phyloP scores from a whole-genome alignment of 352 stramenopile species.

The Globisporangium camurandrum region DNA sequence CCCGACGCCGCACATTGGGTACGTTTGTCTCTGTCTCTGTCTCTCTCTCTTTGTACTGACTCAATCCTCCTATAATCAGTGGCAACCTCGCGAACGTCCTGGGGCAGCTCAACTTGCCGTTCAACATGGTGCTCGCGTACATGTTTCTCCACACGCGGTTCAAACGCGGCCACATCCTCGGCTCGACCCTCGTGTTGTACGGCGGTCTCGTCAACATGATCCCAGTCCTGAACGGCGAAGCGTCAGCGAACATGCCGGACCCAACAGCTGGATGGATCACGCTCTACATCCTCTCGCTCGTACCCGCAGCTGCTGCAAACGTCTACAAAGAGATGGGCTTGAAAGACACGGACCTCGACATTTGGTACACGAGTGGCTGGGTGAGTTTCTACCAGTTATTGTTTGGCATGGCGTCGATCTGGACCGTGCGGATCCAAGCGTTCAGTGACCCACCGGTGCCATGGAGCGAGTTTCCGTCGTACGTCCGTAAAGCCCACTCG shows the following conservation, averaged over 20 bases:
- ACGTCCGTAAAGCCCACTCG: constrained; percentile 56
- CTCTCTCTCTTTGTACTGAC: not conserved
- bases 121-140: too few species aligned
- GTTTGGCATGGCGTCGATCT: constrained; percentile 60
- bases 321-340: constrained; percentile 88
- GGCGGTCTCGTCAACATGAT: constrained; percentile 83
- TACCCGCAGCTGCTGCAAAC: constrained; percentile 68
- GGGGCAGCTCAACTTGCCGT: constrained; percentile 76
- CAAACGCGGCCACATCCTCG: constrained; percentile 78
- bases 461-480: constrained; percentile 61
- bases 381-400: constrained; percentile 82
- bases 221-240: constrained; percentile 55
- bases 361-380: constrained; percentile 86
- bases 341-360: constrained; percentile 83
- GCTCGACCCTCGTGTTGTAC: constrained; percentile 81
- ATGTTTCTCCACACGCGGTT: constrained; percentile 71
- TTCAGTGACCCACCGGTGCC: constrained; percentile 75
- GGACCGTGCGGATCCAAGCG: constrained; percentile 70
- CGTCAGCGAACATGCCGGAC: constrained; percentile 65
- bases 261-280: constrained; percentile 67
- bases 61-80: constrained; percentile 18
- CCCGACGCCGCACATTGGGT: constrained; percentile 82
- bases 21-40: constrained; percentile 8
- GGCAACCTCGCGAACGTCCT: constrained; percentile 83
- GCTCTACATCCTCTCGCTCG: constrained; percentile 68